Evolutionary conservation across 257 asterid genomes (phyloP), one percentile per base, ranked within the genome.

Genomic region (Misopates orontium): DNA sequence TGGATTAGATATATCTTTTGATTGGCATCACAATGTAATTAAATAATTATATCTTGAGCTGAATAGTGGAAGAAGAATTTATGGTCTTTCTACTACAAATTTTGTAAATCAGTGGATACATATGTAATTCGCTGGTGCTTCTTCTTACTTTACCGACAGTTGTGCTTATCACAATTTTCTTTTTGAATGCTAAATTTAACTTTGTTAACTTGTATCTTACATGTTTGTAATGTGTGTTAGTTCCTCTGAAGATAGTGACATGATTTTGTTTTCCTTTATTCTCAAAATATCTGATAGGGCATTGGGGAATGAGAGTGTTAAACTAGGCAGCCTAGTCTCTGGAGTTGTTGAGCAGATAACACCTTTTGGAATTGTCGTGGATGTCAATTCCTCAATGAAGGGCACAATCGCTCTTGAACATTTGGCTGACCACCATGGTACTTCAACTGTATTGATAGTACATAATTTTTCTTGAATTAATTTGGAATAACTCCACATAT

Each of bases 371-470:
- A 67, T 90, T 55, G 77, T 86, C 42, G 80, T 94, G 65, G 75
- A 75, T 47, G 70, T 94, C 66, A 71, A 70, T 67, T 75, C 69
- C 70, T 70, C 90, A 59, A 73, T 79, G 62, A 90, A 85, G 81
- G 97, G 99, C 66, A 82, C 86, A 40, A 81, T 94, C 55, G 67
- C 89, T 62, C 81, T 81, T 8, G 96, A 94, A 73, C 99, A 94
- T 73, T 79, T 94, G 78, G 83, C 97, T 1, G 99, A 94, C 65
- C 95, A 90, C 78, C 89, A 77, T 56, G 99, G 99, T 90, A 64
- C 56, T 13, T 52, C 7, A 24, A 57, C 65, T 5, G 16, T 70
- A 28, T 53, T 65, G 56, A 47, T 67, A 31, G 55, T 20, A 21
- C 64, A 53, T 17, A 19, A 25, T 67, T 49, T n/a, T n/a, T 55